Percentiles rank a stretch among this genome's conserved stretches.
phyloP scores from a whole-genome alignment of 2,329 filamentous ascomycete species.

The Shiraia sp. region DNA sequence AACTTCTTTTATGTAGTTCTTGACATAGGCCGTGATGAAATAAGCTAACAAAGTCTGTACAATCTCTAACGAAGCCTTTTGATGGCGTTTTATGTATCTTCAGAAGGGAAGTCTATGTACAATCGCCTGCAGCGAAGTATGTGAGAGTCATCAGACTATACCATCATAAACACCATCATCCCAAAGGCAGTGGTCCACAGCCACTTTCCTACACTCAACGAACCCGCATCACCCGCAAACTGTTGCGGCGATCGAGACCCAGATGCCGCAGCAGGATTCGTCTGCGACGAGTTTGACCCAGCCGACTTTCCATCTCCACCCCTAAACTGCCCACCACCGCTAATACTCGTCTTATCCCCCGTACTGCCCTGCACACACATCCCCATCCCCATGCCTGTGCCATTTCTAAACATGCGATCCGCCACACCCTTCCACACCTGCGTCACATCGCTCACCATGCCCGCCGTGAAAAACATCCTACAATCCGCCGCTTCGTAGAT shows the following conservation, averaged over 20 bases:
- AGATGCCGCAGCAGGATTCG: background rate
- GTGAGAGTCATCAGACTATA: no score
- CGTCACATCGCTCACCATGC: constrained; percentile 41
- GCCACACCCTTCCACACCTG: constrained; percentile 45
- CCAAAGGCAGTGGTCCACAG: background rate
- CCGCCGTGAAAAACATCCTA: constrained; percentile 45
- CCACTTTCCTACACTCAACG: background rate
- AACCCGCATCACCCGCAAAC: constrained; percentile 4
- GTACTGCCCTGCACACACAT: constrained; percentile 37
- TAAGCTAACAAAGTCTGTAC: no score
- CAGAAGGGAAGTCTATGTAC: no score
- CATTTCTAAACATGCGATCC: constrained; percentile 40
- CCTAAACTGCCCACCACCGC: constrained; percentile 36
- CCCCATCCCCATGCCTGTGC: constrained; percentile 8
- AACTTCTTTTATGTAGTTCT: no score
- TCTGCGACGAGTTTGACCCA: background rate
- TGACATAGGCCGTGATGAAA: no score
- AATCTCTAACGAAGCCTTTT: background rate
- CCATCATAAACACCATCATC: no score
- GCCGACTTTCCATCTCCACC: constrained; percentile 25
- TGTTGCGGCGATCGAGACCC: background rate
- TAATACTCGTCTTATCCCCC: constrained; percentile 31
- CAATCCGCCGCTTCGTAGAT: constrained; percentile 49
- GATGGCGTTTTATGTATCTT: no score
- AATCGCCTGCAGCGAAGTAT: no score